Conservation (phyloP, 768 basidiomycete species). For the Crepidotus variabilis region DNA sequence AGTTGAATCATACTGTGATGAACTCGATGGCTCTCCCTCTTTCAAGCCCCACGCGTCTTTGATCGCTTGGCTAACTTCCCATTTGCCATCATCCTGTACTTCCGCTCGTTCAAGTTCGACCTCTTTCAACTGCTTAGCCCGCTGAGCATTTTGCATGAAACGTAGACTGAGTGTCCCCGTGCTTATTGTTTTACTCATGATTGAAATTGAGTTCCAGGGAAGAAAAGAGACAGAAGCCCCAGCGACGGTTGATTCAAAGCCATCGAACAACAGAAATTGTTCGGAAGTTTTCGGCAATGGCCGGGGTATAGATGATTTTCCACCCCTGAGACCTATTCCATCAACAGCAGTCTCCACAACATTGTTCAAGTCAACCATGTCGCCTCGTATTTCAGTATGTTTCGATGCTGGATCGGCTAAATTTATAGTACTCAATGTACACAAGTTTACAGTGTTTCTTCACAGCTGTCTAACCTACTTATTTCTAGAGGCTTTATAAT, state of each 20-base stretch:
- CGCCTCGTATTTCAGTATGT: too few species aligned
- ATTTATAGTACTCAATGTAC: too few species aligned
- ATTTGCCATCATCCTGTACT: constrained; percentile 60
- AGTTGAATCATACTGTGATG: background rate
- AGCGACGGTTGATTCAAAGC: background rate
- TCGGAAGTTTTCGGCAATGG: background rate
- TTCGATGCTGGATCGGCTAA: too few species aligned
- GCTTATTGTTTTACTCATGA: constrained; percentile 54
- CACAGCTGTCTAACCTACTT: too few species aligned
- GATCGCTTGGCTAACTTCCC: constrained; percentile 54
- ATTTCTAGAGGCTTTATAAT: too few species aligned
- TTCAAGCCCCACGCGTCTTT: constrained; percentile 48
- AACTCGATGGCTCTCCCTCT: constrained; percentile 17
- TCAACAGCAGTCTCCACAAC: too few species aligned
- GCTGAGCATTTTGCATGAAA: constrained; percentile 72
- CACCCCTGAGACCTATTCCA: too few species aligned
- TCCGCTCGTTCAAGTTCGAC: constrained; percentile 49
- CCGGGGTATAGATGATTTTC: too few species aligned
- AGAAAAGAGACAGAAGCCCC: background rate
- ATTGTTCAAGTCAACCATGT: too few species aligned
- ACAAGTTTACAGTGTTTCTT: too few species aligned
- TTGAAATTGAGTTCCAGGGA: constrained; percentile 6
- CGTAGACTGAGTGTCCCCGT: constrained; percentile 60
- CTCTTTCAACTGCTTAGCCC: constrained; percentile 46
- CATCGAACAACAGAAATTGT: too few species aligned